A percentile compares a stretch with the other conserved stretches of the same genome.
Conservation (phyloP, 768 basidiomycete genomes). For the Boletus vinaceobasis region DNA sequence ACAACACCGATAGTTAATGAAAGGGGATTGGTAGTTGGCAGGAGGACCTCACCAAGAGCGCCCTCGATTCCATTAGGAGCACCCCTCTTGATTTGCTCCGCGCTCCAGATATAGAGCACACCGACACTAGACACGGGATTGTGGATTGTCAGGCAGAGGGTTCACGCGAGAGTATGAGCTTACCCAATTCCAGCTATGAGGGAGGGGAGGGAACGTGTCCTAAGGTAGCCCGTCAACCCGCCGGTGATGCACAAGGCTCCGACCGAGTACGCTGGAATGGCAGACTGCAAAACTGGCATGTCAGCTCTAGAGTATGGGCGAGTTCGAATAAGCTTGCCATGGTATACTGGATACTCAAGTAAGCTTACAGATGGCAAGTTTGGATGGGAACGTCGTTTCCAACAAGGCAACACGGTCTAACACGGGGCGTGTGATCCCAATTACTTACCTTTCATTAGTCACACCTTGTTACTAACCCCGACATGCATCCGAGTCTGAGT, state of each 20-base stretch:
- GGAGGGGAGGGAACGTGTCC: slow-evolving; percentile 77
- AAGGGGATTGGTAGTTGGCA: neutral
- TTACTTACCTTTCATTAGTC: neutral
- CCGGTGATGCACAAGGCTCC: slow-evolving; percentile 75
- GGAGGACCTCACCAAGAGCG: slow-evolving; percentile 59
- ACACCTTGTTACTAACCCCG: neutral
- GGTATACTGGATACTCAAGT: slow-evolving; percentile 12
- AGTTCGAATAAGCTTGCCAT: slow-evolving; percentile 28
- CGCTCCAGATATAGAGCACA: slow-evolving; percentile 75
- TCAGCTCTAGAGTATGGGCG: slow-evolving; percentile 12
- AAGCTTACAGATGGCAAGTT: slow-evolving; percentile 20
- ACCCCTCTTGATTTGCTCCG: slow-evolving; percentile 70
- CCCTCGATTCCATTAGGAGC: slow-evolving; percentile 71
- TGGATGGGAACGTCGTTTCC: neutral
- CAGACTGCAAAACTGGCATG: slow-evolving; percentile 51
- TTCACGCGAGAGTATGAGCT: slow-evolving; percentile 17
- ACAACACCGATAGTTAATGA: neutral
- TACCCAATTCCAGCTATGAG: slow-evolving; percentile 80
- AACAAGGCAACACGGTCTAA: neutral
- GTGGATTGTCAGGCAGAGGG: neutral
- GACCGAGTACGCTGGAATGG: slow-evolving; percentile 77
- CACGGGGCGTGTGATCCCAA: slow-evolving; percentile 13
- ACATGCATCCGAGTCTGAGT: neutral
- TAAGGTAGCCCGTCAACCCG: slow-evolving; percentile 67
- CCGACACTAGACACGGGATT: slow-evolving; percentile 54